Base-by-base conservation (phyloP, 2,329 filamentous ascomycete genomes). In the Ophiostoma perfectum region DNA sequence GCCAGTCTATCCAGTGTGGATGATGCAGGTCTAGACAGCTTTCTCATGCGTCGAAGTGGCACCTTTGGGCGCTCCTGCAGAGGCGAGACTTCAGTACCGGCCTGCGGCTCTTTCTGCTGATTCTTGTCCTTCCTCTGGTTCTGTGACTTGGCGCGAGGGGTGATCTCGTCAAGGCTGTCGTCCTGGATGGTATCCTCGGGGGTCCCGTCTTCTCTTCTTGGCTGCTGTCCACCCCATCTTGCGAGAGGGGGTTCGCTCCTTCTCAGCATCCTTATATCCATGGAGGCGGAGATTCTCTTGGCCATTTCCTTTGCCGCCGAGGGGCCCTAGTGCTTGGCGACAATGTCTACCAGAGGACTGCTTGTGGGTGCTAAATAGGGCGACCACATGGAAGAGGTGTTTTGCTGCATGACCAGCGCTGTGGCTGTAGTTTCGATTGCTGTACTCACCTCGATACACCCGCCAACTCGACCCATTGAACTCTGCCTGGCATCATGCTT, bases 391-490 rank as follows among this genome's bases (percentile, higher is more conserved):
- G 85, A 87, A 7, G 77, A 70, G 0, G 78, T 73, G 71, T 83
- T 81, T 68, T 82, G 80, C 49, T 81, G 77, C 67, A 80, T 82
- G 63, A 88, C 79, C 12, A 79, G 77, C 0, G 84, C 85, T 2
- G 78, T 82, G 5, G 79, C 82, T 14, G 78, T 80, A 4, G 86
- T 88, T 71, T 84, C 80, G 36, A 88, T 74, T 14, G 74, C 80
- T 44, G 84, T 88, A 41, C 79, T 77, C 36, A 81, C 74, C 11
- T 75, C 75, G 16, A 76, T 77, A 36, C 81, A 74, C 1, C 80
- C 80, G 5, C 68, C 69, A 14, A 68, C 68, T 1, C 65, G 68
- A 4, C 65, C 69, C 8, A 42, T 63, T 3, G 49, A 6, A 9
- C 70, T 64, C 4, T 66, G 60, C 2, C 70, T 64, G 11, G 68